Percentiles rank a stretch among this genome's conserved stretches.
Evolutionary conservation across 805 yeast species (phyloP).

Genomic region (Wickerhamomyces pijperi): DNA sequence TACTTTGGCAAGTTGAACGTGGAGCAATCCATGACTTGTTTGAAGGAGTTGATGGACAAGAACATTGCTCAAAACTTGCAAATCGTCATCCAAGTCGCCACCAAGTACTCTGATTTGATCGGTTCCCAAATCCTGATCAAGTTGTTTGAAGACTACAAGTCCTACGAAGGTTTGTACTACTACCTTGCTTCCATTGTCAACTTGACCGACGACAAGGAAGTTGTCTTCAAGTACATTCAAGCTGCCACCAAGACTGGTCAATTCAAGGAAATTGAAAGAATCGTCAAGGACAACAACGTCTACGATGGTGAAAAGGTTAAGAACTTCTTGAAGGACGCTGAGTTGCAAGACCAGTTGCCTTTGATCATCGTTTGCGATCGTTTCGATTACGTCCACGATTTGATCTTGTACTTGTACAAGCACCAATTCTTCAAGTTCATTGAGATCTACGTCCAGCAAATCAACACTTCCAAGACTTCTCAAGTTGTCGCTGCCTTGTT

Average conservation of each 20-base stretch:
- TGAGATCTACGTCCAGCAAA: constrained; percentile 96
- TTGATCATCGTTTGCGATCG: constrained; percentile 94
- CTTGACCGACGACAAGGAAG: constrained; percentile 86
- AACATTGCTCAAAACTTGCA: constrained; percentile 83
- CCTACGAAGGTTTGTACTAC: constrained; percentile 89
- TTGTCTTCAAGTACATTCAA: constrained; percentile 91
- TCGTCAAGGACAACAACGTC: constrained; percentile 86
- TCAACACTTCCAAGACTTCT: constrained; percentile 90
- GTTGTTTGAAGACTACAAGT: constrained; percentile 86
- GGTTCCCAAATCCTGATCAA: constrained; percentile 81
- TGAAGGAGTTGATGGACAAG: constrained; percentile 72
- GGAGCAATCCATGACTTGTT: constrained; percentile 81
- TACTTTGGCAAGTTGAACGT: constrained; percentile 92
- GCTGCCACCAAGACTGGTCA: constrained; percentile 88
- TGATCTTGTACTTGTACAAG: constrained; percentile 87
- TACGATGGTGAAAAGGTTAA: constrained; percentile 96
- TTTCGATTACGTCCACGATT: constrained; percentile 82
- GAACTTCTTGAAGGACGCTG: constrained; percentile 90
- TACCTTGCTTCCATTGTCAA: constrained; percentile 90
- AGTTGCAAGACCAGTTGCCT: constrained; percentile 90
- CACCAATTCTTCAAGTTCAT: constrained; percentile 92
- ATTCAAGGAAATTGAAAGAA: constrained; percentile 87
- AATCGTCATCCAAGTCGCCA: constrained; percentile 90
- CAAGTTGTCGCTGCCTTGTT: constrained; percentile 92
- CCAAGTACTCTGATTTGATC: constrained; percentile 87